Base-by-base conservation (phyloP, 2,329 filamentous ascomycete species). In the Ophiocordyceps camponoti-rufipedis region DNA sequence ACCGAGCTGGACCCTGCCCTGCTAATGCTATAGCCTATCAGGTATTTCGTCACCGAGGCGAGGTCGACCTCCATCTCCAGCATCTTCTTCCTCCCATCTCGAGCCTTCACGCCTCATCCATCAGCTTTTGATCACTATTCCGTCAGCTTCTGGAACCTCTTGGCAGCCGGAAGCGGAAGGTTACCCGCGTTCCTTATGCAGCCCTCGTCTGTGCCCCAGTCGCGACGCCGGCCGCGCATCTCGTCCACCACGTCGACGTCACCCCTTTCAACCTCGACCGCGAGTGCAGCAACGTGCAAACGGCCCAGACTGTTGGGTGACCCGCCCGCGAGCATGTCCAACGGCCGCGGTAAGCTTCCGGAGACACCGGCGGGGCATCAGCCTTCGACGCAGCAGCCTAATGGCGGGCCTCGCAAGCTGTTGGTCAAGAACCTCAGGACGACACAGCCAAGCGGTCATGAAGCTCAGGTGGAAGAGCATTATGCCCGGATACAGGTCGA, bases 341-440 rank as follows among this genome's bases (percentile, higher is more conserved):
- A 54, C 46, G 58, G 57, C 52, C 58, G 58, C 54, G 63, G 62
- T 51, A 66, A 65, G 54, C 54, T 62, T 44, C 62, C 61, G 50
- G 62, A 65, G 46, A 56, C 55, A 19, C 50, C 62, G 47, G 62
- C 65, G 48, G 53, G 62, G 23, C 58, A 60, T 41, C 53, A 55
- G 48, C 51, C 61, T 18, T 59, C 62, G 32, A 62, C 65, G 44
- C 85, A 88, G 57, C 83, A 82, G 53, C 80, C 85, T 12, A 78
- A 85, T 55, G 70, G 72, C 11, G 87, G 86, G 31, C 80, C 85
- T 18, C 88, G 82, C 69, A 88, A 82, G 62, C 74, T 98, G 42
- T 75, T 89, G n/a, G 85, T 98, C 55, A 94, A 94, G 73, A 96
- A 95, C 59, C 72, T 95, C 51, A 78, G 82, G 48, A 72, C 74